phyloP scores from a whole-genome alignment of 1,139 yeast species.

The Scheffersomyces titani region DNA sequence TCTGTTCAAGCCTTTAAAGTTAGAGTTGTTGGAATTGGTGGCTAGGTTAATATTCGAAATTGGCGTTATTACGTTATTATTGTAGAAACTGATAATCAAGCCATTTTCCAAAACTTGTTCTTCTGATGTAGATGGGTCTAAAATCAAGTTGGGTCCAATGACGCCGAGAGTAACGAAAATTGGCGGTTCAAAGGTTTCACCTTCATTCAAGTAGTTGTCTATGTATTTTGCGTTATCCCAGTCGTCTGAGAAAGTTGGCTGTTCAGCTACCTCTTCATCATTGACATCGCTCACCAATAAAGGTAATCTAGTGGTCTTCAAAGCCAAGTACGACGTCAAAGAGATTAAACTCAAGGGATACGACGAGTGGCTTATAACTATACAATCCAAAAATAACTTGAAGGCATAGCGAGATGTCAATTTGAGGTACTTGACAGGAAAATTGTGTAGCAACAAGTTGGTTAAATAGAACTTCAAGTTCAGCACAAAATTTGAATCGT shows the following conservation, averaged over 20 bases:
- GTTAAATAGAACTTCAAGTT: constrained; percentile 56
- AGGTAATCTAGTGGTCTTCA: constrained; percentile 78
- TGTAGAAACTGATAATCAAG: constrained; percentile 66
- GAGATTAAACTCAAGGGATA: constrained; percentile 82
- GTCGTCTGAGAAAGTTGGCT: constrained; percentile 89
- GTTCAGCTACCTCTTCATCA: constrained; percentile 69
- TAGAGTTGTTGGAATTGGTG: constrained; percentile 35
- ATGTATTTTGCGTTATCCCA: constrained; percentile 64
- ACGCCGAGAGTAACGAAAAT: constrained; percentile 73
- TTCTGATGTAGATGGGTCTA: constrained; percentile 86
- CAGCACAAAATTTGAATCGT: constrained; percentile 63
- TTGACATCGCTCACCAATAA: constrained; percentile 62
- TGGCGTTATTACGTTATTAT: constrained; percentile 66
- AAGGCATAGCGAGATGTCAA: constrained; percentile 75
- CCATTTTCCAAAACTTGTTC: constrained; percentile 88
- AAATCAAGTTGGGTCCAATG: constrained; percentile 63
- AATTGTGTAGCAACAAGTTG: constrained; percentile 48
- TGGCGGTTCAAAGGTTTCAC: constrained; percentile 61
- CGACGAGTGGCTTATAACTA: constrained; percentile 64
- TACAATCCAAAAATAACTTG: constrained; percentile 75
- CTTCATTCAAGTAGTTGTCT: constrained; percentile 29
- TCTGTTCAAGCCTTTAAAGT: constrained; percentile 41
- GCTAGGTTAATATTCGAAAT: constrained; percentile 58
- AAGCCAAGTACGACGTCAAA: constrained; percentile 76
- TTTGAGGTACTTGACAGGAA: constrained; percentile 51